phyloP scores from a whole-genome alignment of 148 eudicot species.

The Rhododendron kiyosumense region DNA sequence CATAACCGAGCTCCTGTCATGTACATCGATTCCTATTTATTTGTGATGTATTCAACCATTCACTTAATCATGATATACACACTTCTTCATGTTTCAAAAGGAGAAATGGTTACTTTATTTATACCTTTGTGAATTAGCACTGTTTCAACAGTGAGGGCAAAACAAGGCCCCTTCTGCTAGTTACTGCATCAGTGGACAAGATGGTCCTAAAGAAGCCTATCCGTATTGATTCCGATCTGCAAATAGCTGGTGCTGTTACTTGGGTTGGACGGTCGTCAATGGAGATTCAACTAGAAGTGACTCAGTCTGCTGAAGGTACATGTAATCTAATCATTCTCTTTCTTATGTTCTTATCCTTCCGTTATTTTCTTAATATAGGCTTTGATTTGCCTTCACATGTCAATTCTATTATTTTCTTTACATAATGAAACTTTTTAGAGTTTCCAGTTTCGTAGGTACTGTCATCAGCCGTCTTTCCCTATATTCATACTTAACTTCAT shows the following conservation, averaged over 20 bases:
- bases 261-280: constrained; percentile 96
- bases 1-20: not conserved
- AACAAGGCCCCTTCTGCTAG: constrained; percentile 57
- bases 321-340: not conserved
- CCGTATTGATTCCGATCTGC: constrained; percentile 58
- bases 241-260: constrained; percentile 75
- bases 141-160: constrained; percentile 48
- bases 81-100: not conserved
- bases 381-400: not conserved
- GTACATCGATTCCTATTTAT: not conserved
- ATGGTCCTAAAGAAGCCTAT: constrained; percentile 82
- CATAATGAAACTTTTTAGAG: not conserved
- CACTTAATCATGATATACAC: not conserved
- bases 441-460: not conserved
- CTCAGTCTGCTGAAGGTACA: constrained; percentile 61
- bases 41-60: not conserved
- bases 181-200: constrained; percentile 94
- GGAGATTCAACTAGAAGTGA: constrained; percentile 87
- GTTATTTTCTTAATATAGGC: not conserved
- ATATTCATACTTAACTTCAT: not conserved
- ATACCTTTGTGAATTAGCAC: constrained; percentile 44
- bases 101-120: not conserved
- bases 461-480: not conserved
- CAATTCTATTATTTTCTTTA: not conserved
- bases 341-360: not conserved